Base-by-base conservation (phyloP, 2,329 filamentous ascomycete species). In the Bretziella fagacearum region DNA sequence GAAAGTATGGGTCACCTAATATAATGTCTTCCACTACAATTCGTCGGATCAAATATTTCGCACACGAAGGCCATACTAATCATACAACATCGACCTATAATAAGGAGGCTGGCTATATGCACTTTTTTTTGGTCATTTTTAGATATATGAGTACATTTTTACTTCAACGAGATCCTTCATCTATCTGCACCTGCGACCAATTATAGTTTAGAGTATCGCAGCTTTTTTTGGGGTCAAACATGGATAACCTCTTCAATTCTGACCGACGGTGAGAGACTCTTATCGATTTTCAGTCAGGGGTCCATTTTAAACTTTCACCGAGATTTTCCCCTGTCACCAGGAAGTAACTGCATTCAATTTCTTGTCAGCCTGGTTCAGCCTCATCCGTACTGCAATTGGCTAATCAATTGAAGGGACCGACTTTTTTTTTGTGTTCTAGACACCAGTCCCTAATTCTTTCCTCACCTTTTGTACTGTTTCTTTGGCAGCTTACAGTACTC, bases 281-380 rank as follows among this genome's bases (percentile, higher is more conserved):
- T n/a, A n/a, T n/a, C n/a, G n/a, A n/a, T n/a, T 22, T 22, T 39
- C 35, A 20, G 35, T 39, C 35, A 39, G 13, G 10, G 26, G 8
- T 20, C 40, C 40, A 43, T 17, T 17, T 29, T 33, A 17, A 20
- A 15, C 1, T 17, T n/a, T 30, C 40, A 43, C 40, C n/a, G 40
- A 43, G 11, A n/a, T 18, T 30, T 22, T 22, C 18, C 35, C 40
- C 26, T 29, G 26, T 18, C 27, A 22, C 26, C n/a, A 27, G 11
- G 13, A 33, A 33, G n/a, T 33, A 43, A 29, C 15, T 43, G 35
- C 20, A 39, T 22, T 10, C 17, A 39, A 43, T 4, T 43, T 43
- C 23, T 26, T 30, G n/a, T 43, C 40, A 43, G 40, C 40, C 40
- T 43, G 40, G 40, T 43, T 17, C 40, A 43, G 40, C 40, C 40